These are phyloP conservation scores for Nakaseomyces delphensis DNA, from an alignment of 1,139 yeast species.

Conservation along the genomic window DNA sequence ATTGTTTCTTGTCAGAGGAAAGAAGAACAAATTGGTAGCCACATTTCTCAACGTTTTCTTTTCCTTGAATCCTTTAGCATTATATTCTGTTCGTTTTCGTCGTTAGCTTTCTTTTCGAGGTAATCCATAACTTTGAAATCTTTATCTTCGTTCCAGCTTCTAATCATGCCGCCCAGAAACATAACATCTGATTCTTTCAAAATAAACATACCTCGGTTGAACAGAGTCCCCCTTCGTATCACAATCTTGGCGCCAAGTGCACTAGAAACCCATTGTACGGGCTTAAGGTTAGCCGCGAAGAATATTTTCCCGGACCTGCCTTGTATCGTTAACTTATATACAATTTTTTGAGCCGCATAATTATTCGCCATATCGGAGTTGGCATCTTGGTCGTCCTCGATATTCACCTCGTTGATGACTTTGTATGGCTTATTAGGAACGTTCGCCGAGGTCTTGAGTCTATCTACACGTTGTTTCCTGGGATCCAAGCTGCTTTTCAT, in stretches of 20 bases:
- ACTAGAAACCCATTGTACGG: constrained; percentile 21
- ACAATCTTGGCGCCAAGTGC: constrained; percentile 29
- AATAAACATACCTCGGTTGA: constrained; percentile 27
- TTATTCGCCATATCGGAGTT: constrained; percentile 14
- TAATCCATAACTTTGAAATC: constrained; percentile 25
- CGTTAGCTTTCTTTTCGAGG: constrained; percentile 22
- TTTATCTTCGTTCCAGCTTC: constrained; percentile 28
- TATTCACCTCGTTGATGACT: constrained; percentile 20
- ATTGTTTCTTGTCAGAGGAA: too few relatives aligned
- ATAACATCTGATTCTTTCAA: constrained; percentile 17
- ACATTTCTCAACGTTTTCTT: constrained; percentile 12
- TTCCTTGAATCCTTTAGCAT: constrained; percentile 12
- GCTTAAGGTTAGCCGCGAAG: constrained; percentile 32
- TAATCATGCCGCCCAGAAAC: constrained; percentile 27
- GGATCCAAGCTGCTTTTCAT: constrained; percentile 28
- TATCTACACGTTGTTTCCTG: constrained; percentile 25
- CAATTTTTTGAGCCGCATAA: constrained; percentile 10
- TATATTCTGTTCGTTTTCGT: constrained; percentile 10
- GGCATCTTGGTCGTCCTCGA: constrained; percentile 18
- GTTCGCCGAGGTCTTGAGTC: constrained; percentile 11
- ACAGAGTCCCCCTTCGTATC: constrained; percentile 20
- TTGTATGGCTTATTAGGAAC: constrained; percentile 6
- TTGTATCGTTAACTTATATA: constrained; percentile 35
- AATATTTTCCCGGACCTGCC: constrained; percentile 33
- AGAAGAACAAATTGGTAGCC: too few relatives aligned